phyloP scores from a whole-genome alignment of 805 yeast species.

The Diddensiella transvaalensis region DNA sequence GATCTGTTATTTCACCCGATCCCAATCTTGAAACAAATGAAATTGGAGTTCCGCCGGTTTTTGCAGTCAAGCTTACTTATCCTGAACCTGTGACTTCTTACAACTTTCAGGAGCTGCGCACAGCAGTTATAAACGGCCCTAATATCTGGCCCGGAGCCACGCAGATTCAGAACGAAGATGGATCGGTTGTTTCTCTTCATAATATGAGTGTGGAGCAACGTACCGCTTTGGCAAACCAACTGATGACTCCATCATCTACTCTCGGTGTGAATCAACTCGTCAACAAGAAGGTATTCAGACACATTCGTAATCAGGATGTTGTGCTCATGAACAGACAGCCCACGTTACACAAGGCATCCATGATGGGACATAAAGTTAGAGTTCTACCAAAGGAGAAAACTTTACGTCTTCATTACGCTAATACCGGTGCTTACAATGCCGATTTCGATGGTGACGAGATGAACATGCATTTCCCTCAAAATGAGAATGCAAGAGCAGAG shows the following conservation, averaged over 20 bases:
- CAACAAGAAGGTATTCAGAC: constrained; percentile 92
- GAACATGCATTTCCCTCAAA: constrained; percentile 99
- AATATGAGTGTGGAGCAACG: constrained; percentile 94
- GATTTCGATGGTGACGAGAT: constrained; percentile 99
- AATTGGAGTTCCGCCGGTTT: constrained; percentile 98
- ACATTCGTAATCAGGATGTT: constrained; percentile 89
- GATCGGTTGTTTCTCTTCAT: constrained; percentile 70
- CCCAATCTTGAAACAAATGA: constrained; percentile 97
- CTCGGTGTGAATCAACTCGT: constrained; percentile 55
- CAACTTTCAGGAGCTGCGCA: constrained; percentile 84
- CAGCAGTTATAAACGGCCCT: constrained; percentile 97
- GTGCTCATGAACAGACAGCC: constrained; percentile 99
- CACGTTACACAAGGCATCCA: constrained; percentile 96
- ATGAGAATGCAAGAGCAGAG: constrained; percentile 94
- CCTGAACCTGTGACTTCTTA: constrained; percentile 97
- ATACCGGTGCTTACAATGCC: constrained; percentile 98
- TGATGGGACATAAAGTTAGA: constrained; percentile 99
- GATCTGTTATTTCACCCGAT: constrained; percentile 98
- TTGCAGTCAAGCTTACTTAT: constrained; percentile 90
- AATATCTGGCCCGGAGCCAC: constrained; percentile 98
- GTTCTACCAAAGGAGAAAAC: constrained; percentile 98
- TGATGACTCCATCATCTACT: constrained; percentile 69
- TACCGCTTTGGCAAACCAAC: constrained; percentile 89
- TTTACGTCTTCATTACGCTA: constrained; percentile 93
- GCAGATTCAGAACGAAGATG: constrained; percentile 94